Base-by-base conservation (phyloP, 2,329 filamentous ascomycete species). In the Diplocarpon rosae region DNA sequence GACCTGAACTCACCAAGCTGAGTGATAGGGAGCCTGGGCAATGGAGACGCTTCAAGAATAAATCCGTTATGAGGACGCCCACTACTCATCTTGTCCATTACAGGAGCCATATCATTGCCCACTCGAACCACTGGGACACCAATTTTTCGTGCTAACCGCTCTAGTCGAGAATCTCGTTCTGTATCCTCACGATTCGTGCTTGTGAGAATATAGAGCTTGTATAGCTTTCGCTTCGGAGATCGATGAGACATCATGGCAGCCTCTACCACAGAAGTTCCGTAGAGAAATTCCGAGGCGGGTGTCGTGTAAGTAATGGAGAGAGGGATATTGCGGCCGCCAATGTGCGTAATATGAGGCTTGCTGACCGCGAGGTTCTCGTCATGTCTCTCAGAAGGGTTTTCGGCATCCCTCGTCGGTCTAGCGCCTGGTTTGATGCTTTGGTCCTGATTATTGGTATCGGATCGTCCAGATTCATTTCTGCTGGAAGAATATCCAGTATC, bases 51-150 rank as follows among this genome's bases (percentile, higher is more conserved):
- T 65, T 98, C 92, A 3, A 98, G 73, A 13, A 96, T 71, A 55
- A 83, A 81, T 37, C 90, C 89, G 59, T 96, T 95, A 65, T 98
- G 90, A 29, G 90, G 87, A 33, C 92, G 75, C 1, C 82, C 80
- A 45, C 71, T 75, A 52, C 84, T 85, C 76, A 93, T 85, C 64
- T 85, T 89, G 63, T 93, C 82, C 66, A 98, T 73, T 33, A 87
- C 67, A 1, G 73, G 74, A 47, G 85, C 66, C 59, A 80, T 80
- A 1, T 72, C 68, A 34, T 76, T 76, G 31, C 62, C 63, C 16
- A 90, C 75, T 35, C 74, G 65, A 5, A 70, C 70, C 31, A 86
- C 69, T 3, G 67, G 61, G 5, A 92, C 64, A 11, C 69, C 65
- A 14, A 65, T 66, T 32, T 61, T 62, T 28, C 60, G 56, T 3